These are phyloP conservation scores for Citrus australasica DNA, from an alignment of 345 rosid species.

Conservation along the genomic window DNA sequence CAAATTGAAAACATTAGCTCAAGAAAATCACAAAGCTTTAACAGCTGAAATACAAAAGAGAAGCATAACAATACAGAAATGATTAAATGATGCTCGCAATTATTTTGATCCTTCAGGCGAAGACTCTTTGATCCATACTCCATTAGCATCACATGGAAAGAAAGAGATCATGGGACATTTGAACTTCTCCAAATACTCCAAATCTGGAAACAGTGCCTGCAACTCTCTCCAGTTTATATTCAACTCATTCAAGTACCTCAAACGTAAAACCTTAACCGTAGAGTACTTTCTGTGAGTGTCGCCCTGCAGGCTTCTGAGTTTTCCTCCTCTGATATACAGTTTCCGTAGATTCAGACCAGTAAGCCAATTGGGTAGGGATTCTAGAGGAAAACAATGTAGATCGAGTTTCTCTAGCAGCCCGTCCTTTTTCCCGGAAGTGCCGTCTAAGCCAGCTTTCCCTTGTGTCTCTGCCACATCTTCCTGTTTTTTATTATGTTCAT, in stretches of 20 bases:
- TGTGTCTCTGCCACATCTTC: no score
- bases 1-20: no score
- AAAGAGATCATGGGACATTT: slow-evolving; percentile 33
- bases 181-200: slow-evolving; percentile 33
- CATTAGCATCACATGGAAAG: slow-evolving; percentile 21
- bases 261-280: slow-evolving; percentile 24
- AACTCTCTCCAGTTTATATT: slow-evolving; percentile 30
- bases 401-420: slow-evolving; percentile 8
- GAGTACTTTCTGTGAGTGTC: slow-evolving; percentile 3
- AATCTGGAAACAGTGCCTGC: slow-evolving; percentile 18
- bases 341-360: neutral
- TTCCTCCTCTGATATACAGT: slow-evolving; percentile 26
- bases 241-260: slow-evolving; percentile 40
- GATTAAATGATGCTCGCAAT: no score
- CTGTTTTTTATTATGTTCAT: no score
- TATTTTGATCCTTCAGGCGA: no score
- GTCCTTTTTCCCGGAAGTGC: neutral
- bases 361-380: slow-evolving; percentile 3
- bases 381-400: slow-evolving; percentile 11
- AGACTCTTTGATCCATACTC: neutral
- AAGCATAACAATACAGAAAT: no score
- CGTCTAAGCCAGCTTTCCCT: no score
- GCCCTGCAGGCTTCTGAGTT: slow-evolving; percentile 16
- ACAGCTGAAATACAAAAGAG: no score
- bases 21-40: no score